Evolutionary conservation across 2,329 filamentous ascomycete species (phyloP).

Genomic region (Stylonectria norvegica): DNA sequence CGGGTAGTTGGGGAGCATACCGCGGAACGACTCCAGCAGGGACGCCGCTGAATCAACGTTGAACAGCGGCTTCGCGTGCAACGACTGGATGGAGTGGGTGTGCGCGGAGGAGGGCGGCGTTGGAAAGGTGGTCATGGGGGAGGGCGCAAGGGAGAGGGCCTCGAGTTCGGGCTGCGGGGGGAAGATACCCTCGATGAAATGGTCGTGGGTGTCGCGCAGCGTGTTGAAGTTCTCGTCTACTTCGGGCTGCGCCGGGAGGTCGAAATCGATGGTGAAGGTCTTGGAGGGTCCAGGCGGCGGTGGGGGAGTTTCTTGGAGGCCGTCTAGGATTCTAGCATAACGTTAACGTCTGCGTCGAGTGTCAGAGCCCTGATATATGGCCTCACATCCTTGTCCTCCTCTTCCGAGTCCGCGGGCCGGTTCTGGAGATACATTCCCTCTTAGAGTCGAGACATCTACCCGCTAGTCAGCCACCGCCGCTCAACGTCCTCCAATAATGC

Average conservation of each 20-base stretch:
- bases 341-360: too few species aligned
- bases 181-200: slow-evolving; percentile 40
- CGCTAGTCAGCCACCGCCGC: too few species aligned
- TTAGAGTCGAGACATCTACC: slow-evolving; percentile 51
- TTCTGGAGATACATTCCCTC: slow-evolving; percentile 51
- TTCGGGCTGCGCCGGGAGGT: slow-evolving; percentile 40
- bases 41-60: slow-evolving; percentile 52
- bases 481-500: too few species aligned
- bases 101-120: slow-evolving; percentile 28
- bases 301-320: slow-evolving; percentile 24
- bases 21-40: slow-evolving; percentile 42
- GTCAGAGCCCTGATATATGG: slow-evolving; percentile 2
- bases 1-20: slow-evolving; percentile 43
- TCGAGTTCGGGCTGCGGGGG: slow-evolving; percentile 26
- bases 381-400: slow-evolving; percentile 43
- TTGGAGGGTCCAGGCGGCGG: slow-evolving; percentile 40
- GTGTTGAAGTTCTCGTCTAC: slow-evolving; percentile 38
- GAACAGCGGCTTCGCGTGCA: slow-evolving; percentile 50
- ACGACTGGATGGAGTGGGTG: slow-evolving; percentile 34
- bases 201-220: slow-evolving; percentile 42
- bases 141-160: slow-evolving; percentile 15
- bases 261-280: slow-evolving; percentile 53
- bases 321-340: slow-evolving; percentile 18
- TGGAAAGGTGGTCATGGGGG: slow-evolving; percentile 20
- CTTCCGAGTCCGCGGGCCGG: slow-evolving; percentile 48